Conservation (phyloP, 306 rosid species). For the Cucurbita ficifolia region DNA sequence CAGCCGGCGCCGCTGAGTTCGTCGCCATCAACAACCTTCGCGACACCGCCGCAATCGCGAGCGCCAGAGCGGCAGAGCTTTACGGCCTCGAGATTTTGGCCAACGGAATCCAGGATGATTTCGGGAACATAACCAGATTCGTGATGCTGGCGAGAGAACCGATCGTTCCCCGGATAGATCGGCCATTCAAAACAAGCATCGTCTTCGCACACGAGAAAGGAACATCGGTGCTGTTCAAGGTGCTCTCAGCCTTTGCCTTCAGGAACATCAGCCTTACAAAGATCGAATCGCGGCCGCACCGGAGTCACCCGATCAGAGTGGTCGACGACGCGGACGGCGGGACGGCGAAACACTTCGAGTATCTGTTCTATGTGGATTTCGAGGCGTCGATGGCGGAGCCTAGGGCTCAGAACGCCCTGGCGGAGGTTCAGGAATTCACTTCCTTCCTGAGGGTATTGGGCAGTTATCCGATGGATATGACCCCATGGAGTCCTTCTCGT, state of each 20-base stretch:
- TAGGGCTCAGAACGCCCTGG: conserved; percentile 82
- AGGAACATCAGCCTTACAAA: conserved; percentile 82
- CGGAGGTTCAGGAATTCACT: conserved; percentile 94
- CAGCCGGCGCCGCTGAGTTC: conserved; percentile 89
- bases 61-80: conserved; percentile 67
- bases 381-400: conserved; percentile 97
- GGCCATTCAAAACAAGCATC: conserved; percentile 86
- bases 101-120: conserved; percentile 82
- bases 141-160: conserved; percentile 93
- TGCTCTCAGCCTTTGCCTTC: conserved; percentile 75
- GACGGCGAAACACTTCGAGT: conserved; percentile 93
- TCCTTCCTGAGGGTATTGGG: conserved; percentile 86
- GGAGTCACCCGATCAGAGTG: conserved; percentile 77
- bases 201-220: conserved; percentile 97
- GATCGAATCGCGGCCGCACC: conserved; percentile 86
- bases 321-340: conserved; percentile 76
- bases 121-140: conserved; percentile 81
- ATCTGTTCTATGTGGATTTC: conserved; percentile 81
- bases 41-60: conserved; percentile 78
- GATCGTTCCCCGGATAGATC: conserved; percentile 64
- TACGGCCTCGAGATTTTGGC: conserved; percentile 63
- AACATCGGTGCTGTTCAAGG: conserved; percentile 86
- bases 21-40: conserved; percentile 52
- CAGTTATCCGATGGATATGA: conserved; percentile 95
- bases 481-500: conserved; percentile 54